Evolutionary conservation across 306 rosid genomes (phyloP).

Genomic region (Cucumis melo): DNA sequence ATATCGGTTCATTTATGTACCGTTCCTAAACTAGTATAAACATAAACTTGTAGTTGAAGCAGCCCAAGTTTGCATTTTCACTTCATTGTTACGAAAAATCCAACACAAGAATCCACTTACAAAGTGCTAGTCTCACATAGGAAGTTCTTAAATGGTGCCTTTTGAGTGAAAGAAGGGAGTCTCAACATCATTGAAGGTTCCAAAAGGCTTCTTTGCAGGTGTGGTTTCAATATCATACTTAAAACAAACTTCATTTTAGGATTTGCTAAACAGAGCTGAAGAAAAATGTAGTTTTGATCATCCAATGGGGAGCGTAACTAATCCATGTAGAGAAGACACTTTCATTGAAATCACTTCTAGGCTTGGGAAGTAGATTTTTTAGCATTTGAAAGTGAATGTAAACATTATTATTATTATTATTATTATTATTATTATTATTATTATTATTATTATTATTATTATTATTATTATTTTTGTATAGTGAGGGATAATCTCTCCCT

Average conservation of each 20-base stretch:
- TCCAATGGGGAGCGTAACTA: slow-evolving; percentile 64
- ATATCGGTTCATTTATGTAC: too few species aligned
- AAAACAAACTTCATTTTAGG: slow-evolving; percentile 57
- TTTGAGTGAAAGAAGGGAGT: not conserved
- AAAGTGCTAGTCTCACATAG: not conserved
- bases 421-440: too few species aligned
- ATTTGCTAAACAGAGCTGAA: slow-evolving; percentile 43
- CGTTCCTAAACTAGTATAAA: not conserved
- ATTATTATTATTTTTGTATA: too few species aligned
- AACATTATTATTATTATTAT: too few species aligned
- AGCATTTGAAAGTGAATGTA: too few species aligned
- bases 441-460: too few species aligned
- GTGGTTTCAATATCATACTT: slow-evolving; percentile 60
- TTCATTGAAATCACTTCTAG: too few species aligned
- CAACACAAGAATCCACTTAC: not conserved
- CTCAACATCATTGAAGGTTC: slow-evolving; percentile 19
- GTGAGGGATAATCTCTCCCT: too few species aligned
- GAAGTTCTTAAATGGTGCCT: not conserved
- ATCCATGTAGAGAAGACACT: slow-evolving; percentile 14
- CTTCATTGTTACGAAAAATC: not conserved
- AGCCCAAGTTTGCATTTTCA: not conserved
- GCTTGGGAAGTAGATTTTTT: too few species aligned
- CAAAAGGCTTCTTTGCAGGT: slow-evolving; percentile 67
- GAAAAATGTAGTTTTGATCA: slow-evolving; percentile 75
- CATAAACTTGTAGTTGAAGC: not conserved